phyloP scores from a whole-genome alignment of 2,329 filamentous ascomycete species.

The Botrytis sinoallii region DNA sequence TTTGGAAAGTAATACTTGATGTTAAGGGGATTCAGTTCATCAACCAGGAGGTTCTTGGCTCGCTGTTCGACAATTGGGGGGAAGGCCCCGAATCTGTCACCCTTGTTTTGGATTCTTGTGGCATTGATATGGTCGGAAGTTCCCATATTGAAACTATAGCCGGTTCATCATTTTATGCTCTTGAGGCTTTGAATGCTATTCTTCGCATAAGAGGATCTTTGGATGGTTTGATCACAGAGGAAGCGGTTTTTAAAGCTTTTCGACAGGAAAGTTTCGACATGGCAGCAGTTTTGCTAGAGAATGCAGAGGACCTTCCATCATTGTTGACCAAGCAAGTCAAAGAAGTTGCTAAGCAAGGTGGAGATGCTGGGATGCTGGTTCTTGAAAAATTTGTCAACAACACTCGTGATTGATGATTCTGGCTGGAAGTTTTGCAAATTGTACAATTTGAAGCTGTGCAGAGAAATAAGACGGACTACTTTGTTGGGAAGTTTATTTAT shows the following conservation, averaged over 20 bases:
- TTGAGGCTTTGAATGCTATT: not conserved
- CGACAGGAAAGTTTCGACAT: rapidly evolving
- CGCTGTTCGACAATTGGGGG: not conserved
- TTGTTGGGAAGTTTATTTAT: not conserved
- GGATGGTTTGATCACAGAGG: not conserved
- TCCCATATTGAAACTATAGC: not conserved
- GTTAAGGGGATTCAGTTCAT: not conserved
- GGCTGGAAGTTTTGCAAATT: not conserved
- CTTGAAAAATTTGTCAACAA: not conserved
- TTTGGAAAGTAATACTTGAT: not conserved
- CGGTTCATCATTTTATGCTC: not conserved
- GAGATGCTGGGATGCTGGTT: rapidly evolving
- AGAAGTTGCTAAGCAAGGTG: rapidly evolving
- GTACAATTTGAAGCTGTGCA: not conserved
- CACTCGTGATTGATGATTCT: not conserved
- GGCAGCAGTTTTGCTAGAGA: not conserved
- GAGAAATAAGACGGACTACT: not conserved
- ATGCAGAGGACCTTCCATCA: not conserved
- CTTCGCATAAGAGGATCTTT: not conserved
- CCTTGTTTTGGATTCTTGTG: not conserved
- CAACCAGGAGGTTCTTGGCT: not conserved
- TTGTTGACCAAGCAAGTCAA: not conserved
- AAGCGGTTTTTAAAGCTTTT: not conserved
- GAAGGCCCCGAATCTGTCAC: not conserved
- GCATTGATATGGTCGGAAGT: not conserved